Evolutionary conservation across 208 protist species (phyloP).

Genomic region (Acanthamoeba culbertsoni): DNA sequence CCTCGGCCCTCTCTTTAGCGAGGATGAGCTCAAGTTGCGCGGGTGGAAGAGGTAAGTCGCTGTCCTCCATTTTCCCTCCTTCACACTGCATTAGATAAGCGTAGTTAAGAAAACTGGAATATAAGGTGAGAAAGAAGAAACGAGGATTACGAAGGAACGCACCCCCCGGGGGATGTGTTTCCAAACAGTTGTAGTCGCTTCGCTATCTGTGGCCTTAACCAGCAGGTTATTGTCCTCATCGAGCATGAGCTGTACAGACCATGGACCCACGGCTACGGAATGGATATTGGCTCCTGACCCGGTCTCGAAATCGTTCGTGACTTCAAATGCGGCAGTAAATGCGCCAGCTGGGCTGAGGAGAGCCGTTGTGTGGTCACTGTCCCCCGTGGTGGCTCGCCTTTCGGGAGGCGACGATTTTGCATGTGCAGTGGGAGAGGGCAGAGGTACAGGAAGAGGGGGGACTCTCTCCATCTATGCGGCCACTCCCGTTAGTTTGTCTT

Average conservation of each 20-base stretch:
- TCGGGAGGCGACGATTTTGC: no score
- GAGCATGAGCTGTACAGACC: not conserved
- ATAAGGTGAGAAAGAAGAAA: not conserved
- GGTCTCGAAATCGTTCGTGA: not conserved
- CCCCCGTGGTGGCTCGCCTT: no score
- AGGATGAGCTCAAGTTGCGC: conserved; percentile 51
- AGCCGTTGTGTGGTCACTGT: not conserved
- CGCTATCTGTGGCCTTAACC: not conserved
- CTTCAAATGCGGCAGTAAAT: not conserved
- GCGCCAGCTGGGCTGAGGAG: not conserved
- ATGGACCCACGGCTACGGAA: not conserved
- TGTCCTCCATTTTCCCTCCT: not conserved
- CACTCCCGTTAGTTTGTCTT: no score
- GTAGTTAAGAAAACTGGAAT: not conserved
- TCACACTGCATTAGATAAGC: not conserved
- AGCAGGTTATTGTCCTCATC: conserved; percentile 32
- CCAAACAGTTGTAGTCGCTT: not conserved
- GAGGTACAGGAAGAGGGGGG: no score
- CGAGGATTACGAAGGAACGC: not conserved
- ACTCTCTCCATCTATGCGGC: no score
- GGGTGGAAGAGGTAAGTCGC: not conserved
- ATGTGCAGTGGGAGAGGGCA: no score
- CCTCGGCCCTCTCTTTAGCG: conserved; percentile 45
- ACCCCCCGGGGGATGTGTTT: not conserved
- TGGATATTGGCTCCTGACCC: not conserved